Percentiles rank a stretch among this genome's conserved stretches.
phyloP scores from a whole-genome alignment of 768 basidiomycete genomes.

The Naematelia encephala region DNA sequence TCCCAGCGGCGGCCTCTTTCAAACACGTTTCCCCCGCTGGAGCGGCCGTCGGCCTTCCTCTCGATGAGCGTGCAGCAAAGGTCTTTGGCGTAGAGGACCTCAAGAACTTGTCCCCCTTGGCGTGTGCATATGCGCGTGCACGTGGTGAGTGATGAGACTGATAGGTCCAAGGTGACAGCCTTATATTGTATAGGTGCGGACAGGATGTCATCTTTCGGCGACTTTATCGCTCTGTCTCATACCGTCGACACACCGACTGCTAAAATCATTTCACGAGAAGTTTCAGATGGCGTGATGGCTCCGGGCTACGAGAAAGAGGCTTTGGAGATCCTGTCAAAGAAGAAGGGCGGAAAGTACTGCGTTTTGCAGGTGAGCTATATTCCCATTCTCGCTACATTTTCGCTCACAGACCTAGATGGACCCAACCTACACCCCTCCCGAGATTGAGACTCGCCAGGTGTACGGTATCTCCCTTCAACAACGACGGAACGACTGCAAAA shows the following conservation, averaged over 20 bases:
- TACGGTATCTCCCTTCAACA: conserved; percentile 90
- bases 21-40: conserved; percentile 99
- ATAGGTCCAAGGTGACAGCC: neutral
- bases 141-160: conserved; percentile 60
- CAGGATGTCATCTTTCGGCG: conserved; percentile 98
- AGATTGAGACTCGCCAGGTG: conserved; percentile 88
- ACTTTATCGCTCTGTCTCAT: conserved; percentile 93
- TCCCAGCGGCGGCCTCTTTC: conserved; percentile 97
- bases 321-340: conserved; percentile 83
- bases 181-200: conserved; percentile 67
- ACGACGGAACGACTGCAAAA: conserved; percentile 81
- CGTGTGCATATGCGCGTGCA: conserved; percentile 91
- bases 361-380: conserved; percentile 70
- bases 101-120: conserved; percentile 79
- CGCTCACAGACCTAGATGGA: conserved; percentile 65
- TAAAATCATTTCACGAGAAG: conserved; percentile 95
- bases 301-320: conserved; percentile 87
- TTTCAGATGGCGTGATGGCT: conserved; percentile 96
- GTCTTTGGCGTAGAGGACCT: conserved; percentile 96
- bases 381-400: neutral
- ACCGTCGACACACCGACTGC: conserved; percentile 92
- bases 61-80: conserved; percentile 79
- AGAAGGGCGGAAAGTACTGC: conserved; percentile 98
- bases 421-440: conserved; percentile 71
- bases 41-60: conserved; percentile 77